Evolutionary conservation across 2,329 filamentous ascomycete species (phyloP), one percentile per base, ranked within the genome.

Genomic region (Pleoardoris graminearum): DNA sequence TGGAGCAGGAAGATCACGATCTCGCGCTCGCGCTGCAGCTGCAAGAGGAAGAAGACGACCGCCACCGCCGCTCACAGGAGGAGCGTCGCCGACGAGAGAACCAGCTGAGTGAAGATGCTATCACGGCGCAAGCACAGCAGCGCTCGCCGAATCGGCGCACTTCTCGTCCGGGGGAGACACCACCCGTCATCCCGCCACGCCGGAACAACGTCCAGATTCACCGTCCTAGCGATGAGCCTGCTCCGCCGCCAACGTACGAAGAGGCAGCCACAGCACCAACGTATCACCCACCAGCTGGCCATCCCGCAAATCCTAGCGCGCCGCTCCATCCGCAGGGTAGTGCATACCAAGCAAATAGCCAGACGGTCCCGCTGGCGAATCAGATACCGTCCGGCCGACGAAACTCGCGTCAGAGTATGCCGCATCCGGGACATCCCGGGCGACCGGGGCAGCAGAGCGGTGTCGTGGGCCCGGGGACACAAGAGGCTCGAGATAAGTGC

Each of bases 21-120:
- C 76, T 97, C 25, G 94, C 94, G 0, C 80, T 97, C 3, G 92
- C 93, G 0, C 79, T 99, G 6, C 94, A 97, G 68, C 82, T 97
- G 1, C 93, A 97, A 70, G 94, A 97, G 66, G 91, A 96, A 69
- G 93, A 97, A 71, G 91, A 97, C 58, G 86, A 91, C 64, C 82
- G 85, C 12, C 85, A 91, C 58, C 82, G 83, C n/a, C 76, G 72
- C 50, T 74, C 69, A n/a, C 48, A 84, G 44, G 81, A 85, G 43
- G 84, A 82, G 8, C 82, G 86, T 1, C 80, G 86, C 7, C 78
- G 80, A 10, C 79, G 84, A n/a, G 86, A 91, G 69, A 85, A 84
- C 49, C 77, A 84, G 51, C 77, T 90, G 1, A 89, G 86, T 0
- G 85, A 88, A 65, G 84, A 86, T 56, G 89, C 82, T 59, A 88